Conservation (phyloP, 2,329 filamentous ascomycete species). For the Ceratocystis eucalypticola region DNA sequence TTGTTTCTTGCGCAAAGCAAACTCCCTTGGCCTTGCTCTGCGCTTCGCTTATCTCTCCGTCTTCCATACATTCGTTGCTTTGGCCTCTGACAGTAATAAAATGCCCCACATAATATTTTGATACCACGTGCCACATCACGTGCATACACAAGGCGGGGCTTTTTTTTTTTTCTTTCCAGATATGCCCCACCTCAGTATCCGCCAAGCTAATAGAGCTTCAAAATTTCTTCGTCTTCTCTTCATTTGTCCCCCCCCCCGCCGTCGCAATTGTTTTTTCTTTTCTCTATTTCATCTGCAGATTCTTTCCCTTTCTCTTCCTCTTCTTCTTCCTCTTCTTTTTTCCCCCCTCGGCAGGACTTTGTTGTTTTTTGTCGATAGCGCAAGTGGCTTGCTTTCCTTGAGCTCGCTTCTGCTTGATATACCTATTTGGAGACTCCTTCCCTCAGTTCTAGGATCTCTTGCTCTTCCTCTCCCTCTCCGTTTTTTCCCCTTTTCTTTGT, state of each 20-base stretch:
- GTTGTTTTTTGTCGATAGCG: constrained; percentile 19
- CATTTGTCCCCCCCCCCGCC: constrained; percentile 19
- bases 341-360: constrained; percentile 18
- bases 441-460: background rate
- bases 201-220: constrained; percentile 24
- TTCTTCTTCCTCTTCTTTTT: constrained; percentile 7
- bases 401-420: background rate
- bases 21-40: too few species aligned
- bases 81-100: background rate
- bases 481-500: background rate
- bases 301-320: constrained; percentile 7
- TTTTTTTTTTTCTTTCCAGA: background rate
- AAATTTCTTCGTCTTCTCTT: constrained; percentile 25
- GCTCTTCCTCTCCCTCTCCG: constrained; percentile 1
- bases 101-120: background rate
- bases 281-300: constrained; percentile 15
- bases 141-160: constrained; percentile 6
- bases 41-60: background rate
- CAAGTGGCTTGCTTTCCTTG: background rate
- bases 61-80: background rate
- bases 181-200: constrained; percentile 2
- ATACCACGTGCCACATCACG: background rate
- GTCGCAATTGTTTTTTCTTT: constrained; percentile 7
- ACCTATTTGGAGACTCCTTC: background rate
- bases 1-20: too few species aligned